Conservation (phyloP, 768 basidiomycete species). For the Podaxis sp. region DNA sequence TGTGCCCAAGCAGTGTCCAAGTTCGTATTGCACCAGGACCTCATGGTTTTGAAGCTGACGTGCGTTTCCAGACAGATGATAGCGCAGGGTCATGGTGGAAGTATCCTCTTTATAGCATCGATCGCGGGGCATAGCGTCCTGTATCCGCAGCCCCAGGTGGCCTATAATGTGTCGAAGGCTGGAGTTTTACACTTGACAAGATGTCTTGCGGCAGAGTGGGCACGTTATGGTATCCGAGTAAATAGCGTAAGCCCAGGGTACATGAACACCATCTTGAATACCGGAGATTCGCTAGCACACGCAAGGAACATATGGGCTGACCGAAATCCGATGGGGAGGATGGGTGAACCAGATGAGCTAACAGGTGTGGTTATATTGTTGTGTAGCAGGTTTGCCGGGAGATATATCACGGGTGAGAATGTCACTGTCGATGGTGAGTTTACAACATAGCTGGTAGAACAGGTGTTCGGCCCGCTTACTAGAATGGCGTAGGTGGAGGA, state of each 20-base stretch:
- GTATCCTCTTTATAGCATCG: constrained; percentile 41
- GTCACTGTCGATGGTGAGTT: constrained; percentile 40
- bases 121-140: constrained; percentile 40
- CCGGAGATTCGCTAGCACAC: constrained; percentile 28
- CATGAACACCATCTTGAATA: constrained; percentile 42
- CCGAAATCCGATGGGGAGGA: constrained; percentile 41
- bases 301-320: constrained; percentile 35
- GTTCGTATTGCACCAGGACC: constrained; percentile 14
- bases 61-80: constrained; percentile 35
- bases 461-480: background rate
- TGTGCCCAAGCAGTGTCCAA: constrained; percentile 41
- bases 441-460: background rate
- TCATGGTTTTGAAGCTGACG: background rate
- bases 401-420: constrained; percentile 42
- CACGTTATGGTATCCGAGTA: constrained; percentile 37
- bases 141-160: constrained; percentile 40
- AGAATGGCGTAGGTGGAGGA: background rate
- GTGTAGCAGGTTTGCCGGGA: constrained; percentile 36
- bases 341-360: constrained; percentile 40
- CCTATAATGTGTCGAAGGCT: constrained; percentile 42
- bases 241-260: constrained; percentile 44
- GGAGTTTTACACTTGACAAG: constrained; percentile 36
- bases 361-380: constrained; percentile 37
- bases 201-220: constrained; percentile 43
- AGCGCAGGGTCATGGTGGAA: constrained; percentile 36